Evolutionary conservation across 257 asterid species (phyloP).

Genomic region (Avicennia marina): DNA sequence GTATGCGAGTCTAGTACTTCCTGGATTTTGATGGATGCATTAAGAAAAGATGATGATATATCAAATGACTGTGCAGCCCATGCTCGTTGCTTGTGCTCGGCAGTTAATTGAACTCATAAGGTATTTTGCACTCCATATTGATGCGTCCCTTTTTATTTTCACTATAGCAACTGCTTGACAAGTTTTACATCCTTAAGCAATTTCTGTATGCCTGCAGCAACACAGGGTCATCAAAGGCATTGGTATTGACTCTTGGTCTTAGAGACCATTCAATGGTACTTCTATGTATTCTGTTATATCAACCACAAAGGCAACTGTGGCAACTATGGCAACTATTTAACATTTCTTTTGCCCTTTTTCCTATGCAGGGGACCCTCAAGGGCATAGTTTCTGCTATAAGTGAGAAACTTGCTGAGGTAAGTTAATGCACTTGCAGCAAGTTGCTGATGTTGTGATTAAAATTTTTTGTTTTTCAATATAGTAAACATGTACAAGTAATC

Average conservation of each 20-base stretch:
- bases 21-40: constrained; percentile 2
- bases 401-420: constrained; percentile 41
- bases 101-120: constrained; percentile 82
- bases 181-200: not conserved
- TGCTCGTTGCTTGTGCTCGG: constrained; percentile 83
- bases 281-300: not conserved
- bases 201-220: constrained; percentile 40
- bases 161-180: not conserved
- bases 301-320: not conserved
- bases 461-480: not conserved
- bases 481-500: not conserved
- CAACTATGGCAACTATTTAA: not conserved
- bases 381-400: constrained; percentile 56
- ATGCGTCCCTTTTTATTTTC: not conserved
- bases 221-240: constrained; percentile 61
- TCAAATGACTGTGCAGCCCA: constrained; percentile 55
- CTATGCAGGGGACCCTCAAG: constrained; percentile 53
- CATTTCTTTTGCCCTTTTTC: not conserved
- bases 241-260: constrained; percentile 85
- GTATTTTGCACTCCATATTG: constrained; percentile 28
- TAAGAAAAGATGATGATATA: constrained; percentile 17
- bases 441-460: not conserved
- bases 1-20: not conserved
- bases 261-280: constrained; percentile 77
- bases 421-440: not conserved